These are phyloP conservation scores for Rusavskia elegans DNA, from an alignment of 495 filamentous ascomycete genomes.

Conservation along the genomic window DNA sequence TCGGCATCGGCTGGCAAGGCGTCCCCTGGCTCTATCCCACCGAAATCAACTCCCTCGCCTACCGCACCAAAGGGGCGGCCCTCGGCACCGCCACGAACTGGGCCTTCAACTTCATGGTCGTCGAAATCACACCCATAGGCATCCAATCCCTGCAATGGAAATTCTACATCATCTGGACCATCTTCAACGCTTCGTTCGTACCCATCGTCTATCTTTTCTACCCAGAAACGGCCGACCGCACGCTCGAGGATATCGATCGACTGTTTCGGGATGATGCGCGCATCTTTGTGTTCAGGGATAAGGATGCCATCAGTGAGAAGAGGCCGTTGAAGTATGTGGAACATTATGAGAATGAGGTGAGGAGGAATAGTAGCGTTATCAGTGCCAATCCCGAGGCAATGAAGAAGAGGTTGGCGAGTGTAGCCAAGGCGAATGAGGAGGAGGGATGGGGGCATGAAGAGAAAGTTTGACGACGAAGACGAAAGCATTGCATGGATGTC, in stretches of 20 bases:
- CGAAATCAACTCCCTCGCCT: slow-evolving; percentile 42
- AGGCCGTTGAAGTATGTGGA: slow-evolving; percentile 23
- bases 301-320: slow-evolving; percentile 21
- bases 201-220: slow-evolving; percentile 50
- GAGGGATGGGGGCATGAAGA: slow-evolving; percentile 4
- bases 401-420: slow-evolving; percentile 7
- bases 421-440: slow-evolving; percentile 10
- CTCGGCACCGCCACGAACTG: slow-evolving; percentile 44
- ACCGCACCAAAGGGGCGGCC: slow-evolving; percentile 41
- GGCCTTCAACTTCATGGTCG: slow-evolving; percentile 44
- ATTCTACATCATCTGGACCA: slow-evolving; percentile 50
- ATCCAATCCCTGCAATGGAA: slow-evolving; percentile 43
- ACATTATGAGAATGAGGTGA: slow-evolving; percentile 17
- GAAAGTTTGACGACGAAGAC: slow-evolving; percentile 1
- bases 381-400: slow-evolving; percentile 6
- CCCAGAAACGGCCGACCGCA: slow-evolving; percentile 42
- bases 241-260: slow-evolving; percentile 34
- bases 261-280: slow-evolving; percentile 25
- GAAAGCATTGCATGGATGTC: too few species aligned
- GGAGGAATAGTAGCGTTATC: slow-evolving; percentile 17
- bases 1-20: slow-evolving; percentile 40
- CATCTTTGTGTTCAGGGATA: slow-evolving; percentile 23
- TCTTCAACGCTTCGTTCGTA: slow-evolving; percentile 42
- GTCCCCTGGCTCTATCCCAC: slow-evolving; percentile 47
- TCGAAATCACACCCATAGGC: slow-evolving; percentile 46